Base-by-base conservation (phyloP, 495 filamentous ascomycete species). In the Ramalina peruviana region DNA sequence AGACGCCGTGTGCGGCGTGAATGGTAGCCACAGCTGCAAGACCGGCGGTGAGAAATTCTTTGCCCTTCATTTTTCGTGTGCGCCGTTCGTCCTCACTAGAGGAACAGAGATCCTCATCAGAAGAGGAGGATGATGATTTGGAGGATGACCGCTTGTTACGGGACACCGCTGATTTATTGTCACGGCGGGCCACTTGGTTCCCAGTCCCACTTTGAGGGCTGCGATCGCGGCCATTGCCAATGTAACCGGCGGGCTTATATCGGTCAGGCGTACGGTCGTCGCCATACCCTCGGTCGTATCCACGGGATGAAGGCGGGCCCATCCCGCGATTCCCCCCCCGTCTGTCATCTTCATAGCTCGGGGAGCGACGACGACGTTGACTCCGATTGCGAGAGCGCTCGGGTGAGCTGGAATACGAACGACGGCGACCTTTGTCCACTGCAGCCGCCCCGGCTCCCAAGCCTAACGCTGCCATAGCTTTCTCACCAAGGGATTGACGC, bases 11-110 rank as follows among this genome's bases (percentile, higher is more conserved):
- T 15, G 80, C 81, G 43, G 83, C 82, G 61, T 86, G 83, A 58
- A 86, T 82, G 46, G 83, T 85, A 58, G 83, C 83, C 56, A 88
- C 78, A 51, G 79, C 78, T 41, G 83, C 83, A 53, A 88, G 65
- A 48, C 81, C 81, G 43, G 82, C 80, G 44, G 83, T 85, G 52
- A 88, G 57, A 58, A 83, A 65, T 72, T 86, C 82, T 68, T 88
- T 88, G 71, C 80, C 79, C 71, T 75, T 75, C 73, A 84, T 75
- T 61, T 86, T 82, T 60, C 73, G 79, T 40, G 68, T 67, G 48
- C 70, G 69, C 57, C 77, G 76, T 61, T 79, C 75, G 62, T 86
- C 80, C 46, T 81, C 81, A 36, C 80, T 76, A 47, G 79, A 83
- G 57, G 79, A 79, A 55, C 78, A 79, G 44, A 81, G 67, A 61